phyloP scores from a whole-genome alignment of 2,329 filamentous ascomycete species.

The Calonectria hawksworthii region DNA sequence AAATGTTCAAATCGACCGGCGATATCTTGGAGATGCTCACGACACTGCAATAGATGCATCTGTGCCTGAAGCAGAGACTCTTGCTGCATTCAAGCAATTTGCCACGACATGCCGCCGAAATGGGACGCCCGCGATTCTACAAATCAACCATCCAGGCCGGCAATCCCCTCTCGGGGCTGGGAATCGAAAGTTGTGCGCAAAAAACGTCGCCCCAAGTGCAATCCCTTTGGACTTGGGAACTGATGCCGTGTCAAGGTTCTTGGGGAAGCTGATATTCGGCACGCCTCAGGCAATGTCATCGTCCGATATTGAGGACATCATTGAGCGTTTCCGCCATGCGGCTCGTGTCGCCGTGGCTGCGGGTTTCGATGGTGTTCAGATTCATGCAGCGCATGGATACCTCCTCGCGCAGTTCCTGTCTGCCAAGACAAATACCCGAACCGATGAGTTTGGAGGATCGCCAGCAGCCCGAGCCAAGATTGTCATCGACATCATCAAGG shows the following conservation, averaged over 20 bases:
- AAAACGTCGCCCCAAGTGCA: conserved; percentile 59
- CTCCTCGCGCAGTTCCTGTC: conserved; percentile 70
- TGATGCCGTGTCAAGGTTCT: conserved; percentile 50
- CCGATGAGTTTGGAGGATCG: conserved; percentile 69
- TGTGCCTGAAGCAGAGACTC: conserved; percentile 41
- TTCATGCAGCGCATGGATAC: conserved; percentile 69
- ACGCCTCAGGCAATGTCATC: conserved; percentile 69
- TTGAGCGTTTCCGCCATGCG: conserved; percentile 65
- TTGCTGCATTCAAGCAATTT: conserved; percentile 56
- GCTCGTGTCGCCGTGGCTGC: conserved; percentile 63
- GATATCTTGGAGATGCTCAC: conserved; percentile 51
- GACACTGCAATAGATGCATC: conserved; percentile 52
- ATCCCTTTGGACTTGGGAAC: conserved; percentile 58
- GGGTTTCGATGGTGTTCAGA: conserved; percentile 60
- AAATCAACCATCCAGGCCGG: conserved; percentile 63
- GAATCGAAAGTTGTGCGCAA: conserved; percentile 50
- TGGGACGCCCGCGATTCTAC: conserved; percentile 57
- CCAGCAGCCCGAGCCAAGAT: conserved; percentile 63
- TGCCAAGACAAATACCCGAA: conserved; percentile 63
- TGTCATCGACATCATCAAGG: conserved; percentile 64
- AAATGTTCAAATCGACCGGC: conserved; percentile 60
- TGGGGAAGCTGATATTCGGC: conserved; percentile 59
- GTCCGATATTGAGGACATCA: conserved; percentile 66
- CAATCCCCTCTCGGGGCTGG: conserved; percentile 59
- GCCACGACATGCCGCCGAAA: conserved; percentile 47